A percentile compares a stretch with the other conserved stretches of the same genome.
Evolutionary conservation across 2,329 filamentous ascomycete species (phyloP).

Genomic region (Aspergillus transmontanensis): DNA sequence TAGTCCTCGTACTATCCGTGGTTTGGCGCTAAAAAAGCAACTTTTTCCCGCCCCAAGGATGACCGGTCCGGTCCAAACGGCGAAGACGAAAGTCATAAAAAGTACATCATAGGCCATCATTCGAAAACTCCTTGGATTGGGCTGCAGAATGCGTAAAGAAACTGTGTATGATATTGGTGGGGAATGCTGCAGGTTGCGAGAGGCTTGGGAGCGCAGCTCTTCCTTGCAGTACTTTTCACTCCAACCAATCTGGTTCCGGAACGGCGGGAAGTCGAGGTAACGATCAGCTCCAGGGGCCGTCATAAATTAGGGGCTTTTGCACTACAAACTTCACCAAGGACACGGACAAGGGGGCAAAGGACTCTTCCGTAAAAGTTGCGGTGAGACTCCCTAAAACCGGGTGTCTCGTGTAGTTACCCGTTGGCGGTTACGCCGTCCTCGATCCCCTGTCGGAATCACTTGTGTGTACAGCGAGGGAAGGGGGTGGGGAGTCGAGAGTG

Average conservation of each 20-base stretch:
- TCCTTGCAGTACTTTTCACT: conserved; percentile 21
- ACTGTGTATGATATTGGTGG: conserved; percentile 3
- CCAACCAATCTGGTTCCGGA: conserved; percentile 6
- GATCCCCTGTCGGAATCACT: neutral
- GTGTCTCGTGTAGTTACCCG: conserved; percentile 10
- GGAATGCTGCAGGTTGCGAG: conserved; percentile 1
- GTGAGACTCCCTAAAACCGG: conserved; percentile 12
- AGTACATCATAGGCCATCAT: neutral
- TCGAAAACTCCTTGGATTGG: conserved; percentile 15
- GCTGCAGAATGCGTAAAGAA: conserved; percentile 14
- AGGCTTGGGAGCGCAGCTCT: conserved; percentile 3
- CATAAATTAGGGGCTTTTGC: conserved; percentile 9
- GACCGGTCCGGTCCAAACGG: conserved; percentile 13
- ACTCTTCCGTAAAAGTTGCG: conserved; percentile 14
- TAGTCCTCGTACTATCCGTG: conserved; percentile 13
- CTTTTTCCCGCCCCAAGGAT: conserved; percentile 18
- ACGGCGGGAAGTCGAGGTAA: conserved; percentile 9
- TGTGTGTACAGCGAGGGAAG: neutral
- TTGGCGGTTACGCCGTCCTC: neutral
- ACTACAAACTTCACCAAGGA: conserved; percentile 10
- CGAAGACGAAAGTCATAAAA: conserved; percentile 2
- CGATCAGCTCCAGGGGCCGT: conserved; percentile 18
- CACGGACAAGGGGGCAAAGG: conserved; percentile 8
- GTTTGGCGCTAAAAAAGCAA: conserved; percentile 21
- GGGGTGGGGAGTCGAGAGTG: neutral